Evolutionary conservation across 1,284 basidiomycete genomes (phyloP), one percentile per base, ranked within the genome.

Genomic region (Neonothopanus nambi): DNA sequence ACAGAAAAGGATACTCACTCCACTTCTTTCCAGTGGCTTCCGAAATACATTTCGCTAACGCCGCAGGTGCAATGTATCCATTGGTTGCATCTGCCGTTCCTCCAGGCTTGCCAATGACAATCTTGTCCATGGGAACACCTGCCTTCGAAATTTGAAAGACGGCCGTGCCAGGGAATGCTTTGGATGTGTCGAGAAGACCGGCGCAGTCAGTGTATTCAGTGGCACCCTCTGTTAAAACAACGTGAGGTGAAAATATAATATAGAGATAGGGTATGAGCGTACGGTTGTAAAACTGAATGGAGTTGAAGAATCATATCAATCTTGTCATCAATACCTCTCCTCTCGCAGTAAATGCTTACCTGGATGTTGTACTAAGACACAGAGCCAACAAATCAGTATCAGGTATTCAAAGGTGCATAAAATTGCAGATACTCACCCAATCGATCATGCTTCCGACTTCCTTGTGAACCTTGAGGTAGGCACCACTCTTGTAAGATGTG

Each of bases 31-130:
- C 65, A 65, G 81, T 78, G 0, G 82, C 86, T 58, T 78, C 69
- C 7, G 68, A 60, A 23, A 87, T 64, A 62, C 85, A 87, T 1
- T 63, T 63, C 9, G 84, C 81, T 8, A 87, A 71, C 1, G 75
- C 76, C 0, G 70, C 61, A 2, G 84, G 69, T 18, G 64, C 66
- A 49, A 87, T 82, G 62, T 73, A 85, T 3, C 85, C 86, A 58
- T 77, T 85, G 58, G 49, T 74, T 2, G 84, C 83, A 61, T 84
- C 82, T 5, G 71, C 63, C 3, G 71, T 38, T 4, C 66, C 73
- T 0, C 73, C 84, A 0, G 84, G 85, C 67, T 88, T 87, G 3
- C 85, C 86, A 52, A 88, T 81, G 7, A 74, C 70, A n/a, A 75
- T 59, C 61, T 75, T 74, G 40, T 54, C 60, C 47, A 81, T 61